Percentiles rank a stretch among this genome's conserved stretches.
Conservation (phyloP, 2,329 filamentous ascomycete genomes). For the Phyllosticta citribraziliensis region DNA sequence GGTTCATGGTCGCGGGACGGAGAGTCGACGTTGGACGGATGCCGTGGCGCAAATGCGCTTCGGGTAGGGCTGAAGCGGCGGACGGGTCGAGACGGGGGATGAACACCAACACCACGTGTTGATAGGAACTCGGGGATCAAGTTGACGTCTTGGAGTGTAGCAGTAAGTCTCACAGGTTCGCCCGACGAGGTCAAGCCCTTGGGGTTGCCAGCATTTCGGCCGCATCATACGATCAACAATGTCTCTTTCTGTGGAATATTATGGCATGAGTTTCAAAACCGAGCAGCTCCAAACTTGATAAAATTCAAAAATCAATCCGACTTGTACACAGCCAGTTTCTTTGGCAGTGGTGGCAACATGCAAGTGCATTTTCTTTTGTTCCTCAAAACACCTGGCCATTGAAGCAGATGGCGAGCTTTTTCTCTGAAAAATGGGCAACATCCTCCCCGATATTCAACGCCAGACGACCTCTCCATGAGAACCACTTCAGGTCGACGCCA, state of each 20-base stretch:
- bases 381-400: no score
- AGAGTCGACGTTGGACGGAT: background rate
- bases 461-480: no score
- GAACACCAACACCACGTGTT: background rate
- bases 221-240: background rate
- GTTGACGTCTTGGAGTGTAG: background rate
- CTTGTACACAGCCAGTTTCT: no score
- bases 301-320: no score
- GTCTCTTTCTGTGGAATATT: no score
- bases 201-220: background rate
- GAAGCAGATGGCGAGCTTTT: no score
- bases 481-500: no score
- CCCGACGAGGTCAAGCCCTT: background rate
- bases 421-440: background rate
- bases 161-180: background rate
- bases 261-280: no score
- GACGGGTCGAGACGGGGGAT: background rate
- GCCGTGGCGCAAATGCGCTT: background rate
- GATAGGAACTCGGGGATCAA: background rate
- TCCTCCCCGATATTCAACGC: background rate
- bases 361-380: no score
- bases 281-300: no score
- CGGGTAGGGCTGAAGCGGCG: background rate
- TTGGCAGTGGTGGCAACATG: no score
- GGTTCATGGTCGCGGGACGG: slow-evolving; percentile 13